Evolutionary conservation across 2,329 filamentous ascomycete species (phyloP).

Genomic region (Fusarium guadeloupense): DNA sequence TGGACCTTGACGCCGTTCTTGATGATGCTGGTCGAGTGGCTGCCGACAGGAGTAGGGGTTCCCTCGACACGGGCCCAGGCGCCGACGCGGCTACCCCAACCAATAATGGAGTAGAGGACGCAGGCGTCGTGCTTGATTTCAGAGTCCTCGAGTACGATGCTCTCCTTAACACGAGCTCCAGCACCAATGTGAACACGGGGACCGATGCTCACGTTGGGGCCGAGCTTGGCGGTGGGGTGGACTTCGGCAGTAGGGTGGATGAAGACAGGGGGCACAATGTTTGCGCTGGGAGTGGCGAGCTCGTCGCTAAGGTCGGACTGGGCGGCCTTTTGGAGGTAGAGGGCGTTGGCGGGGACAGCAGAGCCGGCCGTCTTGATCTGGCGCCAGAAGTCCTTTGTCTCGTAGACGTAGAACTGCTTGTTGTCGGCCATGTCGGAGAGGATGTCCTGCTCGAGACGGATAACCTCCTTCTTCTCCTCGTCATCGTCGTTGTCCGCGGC

Average conservation of each 20-base stretch:
- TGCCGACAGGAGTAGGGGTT: conserved; percentile 85
- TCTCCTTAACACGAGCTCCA: conserved; percentile 92
- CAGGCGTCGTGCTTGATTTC: conserved; percentile 98
- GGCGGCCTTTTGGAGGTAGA: conserved; percentile 94
- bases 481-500: conserved; percentile 69
- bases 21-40: conserved; percentile 92
- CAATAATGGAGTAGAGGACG: conserved; percentile 94
- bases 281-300: conserved; percentile 82
- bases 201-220: conserved; percentile 95
- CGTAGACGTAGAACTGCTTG: conserved; percentile 97
- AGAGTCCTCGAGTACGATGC: conserved; percentile 91
- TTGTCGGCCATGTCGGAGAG: conserved; percentile 94
- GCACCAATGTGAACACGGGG: conserved; percentile 86
- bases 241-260: conserved; percentile 92
- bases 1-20: conserved; percentile 99
- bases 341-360: conserved; percentile 93
- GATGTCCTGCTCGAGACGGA: conserved; percentile 96
- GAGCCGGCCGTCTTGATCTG: conserved; percentile 99
- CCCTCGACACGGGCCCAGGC: conserved; percentile 99
- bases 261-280: conserved; percentile 91
- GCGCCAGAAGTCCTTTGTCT: conserved; percentile 99
- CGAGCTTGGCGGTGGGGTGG: conserved; percentile 94
- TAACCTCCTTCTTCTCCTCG: conserved; percentile 82
- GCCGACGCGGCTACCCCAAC: conserved; percentile 94
- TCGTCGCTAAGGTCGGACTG: conserved; percentile 77